phyloP scores from a whole-genome alignment of 345 rosid genomes.

The Noccaea bulbosa region DNA sequence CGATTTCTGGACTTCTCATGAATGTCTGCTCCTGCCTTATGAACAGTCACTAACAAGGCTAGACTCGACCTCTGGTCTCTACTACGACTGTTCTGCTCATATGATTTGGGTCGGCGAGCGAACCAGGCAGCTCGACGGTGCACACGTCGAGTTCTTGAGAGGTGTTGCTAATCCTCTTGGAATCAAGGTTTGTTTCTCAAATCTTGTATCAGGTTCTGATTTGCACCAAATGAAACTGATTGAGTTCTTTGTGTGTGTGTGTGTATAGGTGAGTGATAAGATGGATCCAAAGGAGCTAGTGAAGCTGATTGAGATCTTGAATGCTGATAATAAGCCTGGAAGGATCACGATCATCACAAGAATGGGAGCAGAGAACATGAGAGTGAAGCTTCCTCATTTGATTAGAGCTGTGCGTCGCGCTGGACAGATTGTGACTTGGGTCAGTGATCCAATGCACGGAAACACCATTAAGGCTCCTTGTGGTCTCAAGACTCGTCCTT shows the following conservation, averaged over 20 bases:
- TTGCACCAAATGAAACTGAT: conserved; percentile 8
- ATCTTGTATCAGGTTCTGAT: background rate
- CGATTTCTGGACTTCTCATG: conserved; percentile 82
- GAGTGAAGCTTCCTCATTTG: conserved; percentile 90
- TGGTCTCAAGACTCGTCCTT: conserved; percentile 93
- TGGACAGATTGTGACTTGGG: conserved; percentile 92
- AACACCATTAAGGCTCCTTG: conserved; percentile 98
- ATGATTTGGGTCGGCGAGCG: conserved; percentile 80
- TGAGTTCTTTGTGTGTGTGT: conserved; percentile 21
- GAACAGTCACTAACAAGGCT: conserved; percentile 73
- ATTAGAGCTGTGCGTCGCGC: conserved; percentile 78
- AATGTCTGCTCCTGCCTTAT: conserved; percentile 72
- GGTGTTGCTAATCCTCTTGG: conserved; percentile 82
- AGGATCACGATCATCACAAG: conserved; percentile 82
- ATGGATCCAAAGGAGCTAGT: conserved; percentile 89
- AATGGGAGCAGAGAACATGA: conserved; percentile 98
- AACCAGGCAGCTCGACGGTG: conserved; percentile 78
- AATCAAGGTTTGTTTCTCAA: conserved; percentile 56
- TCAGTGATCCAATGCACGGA: conserved; percentile 97
- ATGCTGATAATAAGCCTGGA: conserved; percentile 86
- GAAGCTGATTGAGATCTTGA: conserved; percentile 83
- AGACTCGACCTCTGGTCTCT: conserved; percentile 74
- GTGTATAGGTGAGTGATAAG: conserved; percentile 81
- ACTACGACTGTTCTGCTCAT: conserved; percentile 80
- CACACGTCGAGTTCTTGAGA: conserved; percentile 75